Evolutionary conservation across 352 stramenopile species (phyloP).

Genomic region (Phytopythium vexans): DNA sequence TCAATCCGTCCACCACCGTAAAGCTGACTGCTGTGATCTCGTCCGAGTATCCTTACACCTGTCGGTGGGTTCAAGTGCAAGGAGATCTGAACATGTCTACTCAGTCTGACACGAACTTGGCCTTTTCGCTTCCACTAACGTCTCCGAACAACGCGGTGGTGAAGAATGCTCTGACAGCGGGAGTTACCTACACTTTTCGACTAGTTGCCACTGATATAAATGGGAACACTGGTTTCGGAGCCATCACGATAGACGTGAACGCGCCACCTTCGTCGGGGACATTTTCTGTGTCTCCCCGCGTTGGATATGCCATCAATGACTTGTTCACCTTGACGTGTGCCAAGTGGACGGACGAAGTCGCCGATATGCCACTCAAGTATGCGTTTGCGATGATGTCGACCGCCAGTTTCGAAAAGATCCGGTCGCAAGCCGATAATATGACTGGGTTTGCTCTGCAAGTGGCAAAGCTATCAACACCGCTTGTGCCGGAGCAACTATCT

Average conservation of each 20-base stretch:
- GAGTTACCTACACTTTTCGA: constrained; percentile 66
- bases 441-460: constrained; percentile 21
- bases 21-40: constrained; percentile 27
- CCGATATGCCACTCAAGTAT: constrained; percentile 62
- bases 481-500: constrained; percentile 36
- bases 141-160: constrained; percentile 48
- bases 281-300: constrained; percentile 37
- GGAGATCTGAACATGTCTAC: constrained; percentile 41
- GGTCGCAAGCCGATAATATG: constrained; percentile 11
- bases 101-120: constrained; percentile 14
- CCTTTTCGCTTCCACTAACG: constrained; percentile 55
- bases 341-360: constrained; percentile 57
- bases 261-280: constrained; percentile 49
- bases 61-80: constrained; percentile 49
- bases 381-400: constrained; percentile 49
- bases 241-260: constrained; percentile 53
- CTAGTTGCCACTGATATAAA: constrained; percentile 51
- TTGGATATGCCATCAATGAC: constrained; percentile 53
- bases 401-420: constrained; percentile 19
- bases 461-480: constrained; percentile 21
- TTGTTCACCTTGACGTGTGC: constrained; percentile 43
- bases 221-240: constrained; percentile 49
- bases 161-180: constrained; percentile 51
- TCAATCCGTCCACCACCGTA: constrained; percentile 48
- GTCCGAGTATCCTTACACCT: constrained; percentile 63